Percentiles rank a stretch among this genome's conserved stretches.
phyloP scores from a whole-genome alignment of 352 stramenopile genomes.

The Aphanomyces cochlioides region DNA sequence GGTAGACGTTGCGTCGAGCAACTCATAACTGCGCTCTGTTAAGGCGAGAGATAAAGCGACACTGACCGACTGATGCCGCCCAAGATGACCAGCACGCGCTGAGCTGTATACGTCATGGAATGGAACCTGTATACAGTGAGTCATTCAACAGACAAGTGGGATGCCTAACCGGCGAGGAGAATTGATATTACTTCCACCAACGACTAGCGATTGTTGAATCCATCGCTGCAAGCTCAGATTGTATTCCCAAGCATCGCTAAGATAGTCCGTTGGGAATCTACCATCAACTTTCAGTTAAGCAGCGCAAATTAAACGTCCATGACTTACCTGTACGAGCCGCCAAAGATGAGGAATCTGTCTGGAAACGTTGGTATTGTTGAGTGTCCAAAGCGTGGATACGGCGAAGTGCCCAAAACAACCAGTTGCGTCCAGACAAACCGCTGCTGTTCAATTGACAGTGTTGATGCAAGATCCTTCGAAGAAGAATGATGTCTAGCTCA shows the following conservation, averaged over 20 bases:
- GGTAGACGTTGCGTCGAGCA: constrained; percentile 6
- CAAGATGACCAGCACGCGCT: constrained; percentile 7
- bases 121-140: constrained; percentile 3
- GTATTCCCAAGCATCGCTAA: constrained; percentile 66
- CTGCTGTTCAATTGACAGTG: constrained; percentile 40
- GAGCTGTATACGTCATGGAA: constrained; percentile 1
- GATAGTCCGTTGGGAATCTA: constrained; percentile 68
- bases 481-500: no score
- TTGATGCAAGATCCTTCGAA: no score
- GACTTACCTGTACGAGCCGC: constrained; percentile 49
- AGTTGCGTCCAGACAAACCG: constrained; percentile 57
- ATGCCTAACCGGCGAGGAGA: constrained; percentile 9
- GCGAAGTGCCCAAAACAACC: constrained; percentile 44
- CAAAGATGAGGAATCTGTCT: constrained; percentile 52
- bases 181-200: background rate
- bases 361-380: constrained; percentile 54
- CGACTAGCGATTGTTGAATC: constrained; percentile 38
- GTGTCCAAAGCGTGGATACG: constrained; percentile 53
- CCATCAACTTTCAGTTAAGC: background rate
- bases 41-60: background rate
- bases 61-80: constrained; percentile 18
- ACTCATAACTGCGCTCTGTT: constrained; percentile 1
- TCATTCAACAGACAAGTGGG: background rate
- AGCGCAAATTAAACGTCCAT: background rate
- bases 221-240: constrained; percentile 67